Conservation (phyloP, 108 stramenopile genomes). For the Fragilaria radians region DNA sequence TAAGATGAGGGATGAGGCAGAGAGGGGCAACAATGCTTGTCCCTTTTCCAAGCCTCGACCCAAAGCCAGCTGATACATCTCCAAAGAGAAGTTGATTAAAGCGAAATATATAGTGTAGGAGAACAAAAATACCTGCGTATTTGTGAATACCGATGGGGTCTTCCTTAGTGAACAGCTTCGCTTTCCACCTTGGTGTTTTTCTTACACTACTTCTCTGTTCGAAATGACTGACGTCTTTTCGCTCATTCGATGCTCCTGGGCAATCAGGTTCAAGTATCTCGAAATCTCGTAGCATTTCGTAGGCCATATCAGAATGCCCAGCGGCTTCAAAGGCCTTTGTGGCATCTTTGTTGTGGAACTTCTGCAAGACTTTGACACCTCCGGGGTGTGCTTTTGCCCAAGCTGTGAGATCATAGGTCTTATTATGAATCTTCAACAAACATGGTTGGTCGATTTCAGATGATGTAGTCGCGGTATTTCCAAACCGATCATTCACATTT, state of each 20-base stretch:
- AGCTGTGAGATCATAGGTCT: conserved; percentile 36
- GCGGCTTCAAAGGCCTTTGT: conserved; percentile 45
- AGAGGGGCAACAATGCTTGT: conserved; percentile 10
- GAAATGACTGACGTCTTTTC: neutral
- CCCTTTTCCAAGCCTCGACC: conserved; percentile 22
- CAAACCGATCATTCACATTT: conserved; percentile 19
- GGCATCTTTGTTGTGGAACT: conserved; percentile 50
- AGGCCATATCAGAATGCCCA: conserved; percentile 40
- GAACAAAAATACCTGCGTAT: conserved; percentile 39
- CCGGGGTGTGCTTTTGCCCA: conserved; percentile 67
- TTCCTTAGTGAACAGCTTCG: conserved; percentile 55
- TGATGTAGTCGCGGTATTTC: conserved; percentile 9
- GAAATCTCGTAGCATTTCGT: conserved; percentile 31
- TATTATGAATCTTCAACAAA: conserved; percentile 28
- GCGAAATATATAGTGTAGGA: conserved; percentile 38
- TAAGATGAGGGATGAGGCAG: conserved; percentile 43
- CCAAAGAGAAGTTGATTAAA: conserved; percentile 44
- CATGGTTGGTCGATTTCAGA: conserved; percentile 14
- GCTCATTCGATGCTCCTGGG: neutral
- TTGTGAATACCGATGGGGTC: conserved; percentile 64
- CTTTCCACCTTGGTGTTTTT: neutral
- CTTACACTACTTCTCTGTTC: too few species aligned
- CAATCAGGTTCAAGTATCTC: conserved; percentile 6
- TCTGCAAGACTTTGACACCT: conserved; percentile 35
- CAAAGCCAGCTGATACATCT: conserved; percentile 41